Conservation (phyloP, 2,329 filamentous ascomycete genomes). For the Xylariaceae sp. region DNA sequence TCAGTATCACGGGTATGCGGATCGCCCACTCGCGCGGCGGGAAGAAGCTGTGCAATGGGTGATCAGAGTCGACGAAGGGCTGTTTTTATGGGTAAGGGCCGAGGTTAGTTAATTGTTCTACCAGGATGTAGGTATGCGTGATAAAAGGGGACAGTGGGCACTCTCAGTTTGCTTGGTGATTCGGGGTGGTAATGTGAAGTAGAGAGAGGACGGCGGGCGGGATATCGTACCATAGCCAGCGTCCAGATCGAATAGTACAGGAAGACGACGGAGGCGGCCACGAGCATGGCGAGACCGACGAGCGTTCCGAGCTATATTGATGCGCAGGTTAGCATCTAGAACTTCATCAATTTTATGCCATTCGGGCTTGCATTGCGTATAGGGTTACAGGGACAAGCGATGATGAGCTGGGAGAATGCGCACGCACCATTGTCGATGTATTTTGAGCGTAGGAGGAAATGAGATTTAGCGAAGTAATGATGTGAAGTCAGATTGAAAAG, state of each 20-base stretch:
- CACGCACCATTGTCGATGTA: conserved; percentile 16
- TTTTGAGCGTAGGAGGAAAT: not conserved
- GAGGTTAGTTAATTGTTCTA: too few relatives aligned
- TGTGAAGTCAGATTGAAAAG: not conserved
- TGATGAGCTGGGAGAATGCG: not conserved
- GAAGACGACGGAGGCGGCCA: conserved; percentile 68
- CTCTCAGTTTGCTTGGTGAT: too few relatives aligned
- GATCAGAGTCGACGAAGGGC: conserved; percentile 96
- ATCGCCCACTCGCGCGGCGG: conserved; percentile 98
- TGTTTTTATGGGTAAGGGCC: conserved; percentile 47
- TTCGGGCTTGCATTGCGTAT: not conserved
- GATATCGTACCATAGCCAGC: conserved; percentile 80
- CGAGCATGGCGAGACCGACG: conserved; percentile 70
- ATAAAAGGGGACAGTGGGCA: too few relatives aligned
- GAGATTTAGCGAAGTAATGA: not conserved
- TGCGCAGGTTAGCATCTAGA: too few relatives aligned
- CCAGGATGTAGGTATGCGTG: too few relatives aligned
- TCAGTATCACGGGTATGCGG: conserved; percentile 95
- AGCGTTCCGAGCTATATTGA: conserved; percentile 82
- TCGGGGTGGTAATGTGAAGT: conserved; percentile 14
- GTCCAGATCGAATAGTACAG: conserved; percentile 98
- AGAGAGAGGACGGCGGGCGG: conserved; percentile 12
- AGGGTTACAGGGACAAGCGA: not conserved
- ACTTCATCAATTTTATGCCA: too few relatives aligned
- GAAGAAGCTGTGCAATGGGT: conserved; percentile 93